Evolutionary conservation across 1,284 basidiomycete genomes (phyloP).

Genomic region (Sanghuangporus weigelae): DNA sequence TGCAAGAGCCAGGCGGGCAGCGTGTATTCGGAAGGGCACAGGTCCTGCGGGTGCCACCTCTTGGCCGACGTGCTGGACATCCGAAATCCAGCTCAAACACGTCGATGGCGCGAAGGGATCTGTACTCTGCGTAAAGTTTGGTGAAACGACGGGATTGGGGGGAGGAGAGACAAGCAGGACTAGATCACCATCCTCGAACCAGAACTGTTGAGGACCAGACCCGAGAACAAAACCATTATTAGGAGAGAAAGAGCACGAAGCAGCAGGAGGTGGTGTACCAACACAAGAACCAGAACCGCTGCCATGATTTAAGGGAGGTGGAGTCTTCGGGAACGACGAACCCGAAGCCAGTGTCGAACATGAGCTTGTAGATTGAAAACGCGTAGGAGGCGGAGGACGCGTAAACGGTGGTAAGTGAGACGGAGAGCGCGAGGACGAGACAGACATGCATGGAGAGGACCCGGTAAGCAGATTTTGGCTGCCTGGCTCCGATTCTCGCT

Average conservation of each 20-base stretch:
- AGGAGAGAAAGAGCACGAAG: neutral
- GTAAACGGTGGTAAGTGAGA: neutral
- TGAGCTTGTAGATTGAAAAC: neutral
- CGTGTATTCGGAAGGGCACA: constrained; percentile 27
- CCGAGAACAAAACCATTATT: neutral
- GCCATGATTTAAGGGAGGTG: neutral
- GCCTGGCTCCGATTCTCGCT: neutral
- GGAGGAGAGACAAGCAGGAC: constrained; percentile 20
- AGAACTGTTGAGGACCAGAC: constrained; percentile 16
- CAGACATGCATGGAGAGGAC: neutral
- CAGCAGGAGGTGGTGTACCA: neutral
- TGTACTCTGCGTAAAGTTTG: neutral
- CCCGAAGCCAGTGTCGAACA: neutral
- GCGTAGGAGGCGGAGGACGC: neutral
- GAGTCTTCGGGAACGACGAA: neutral
- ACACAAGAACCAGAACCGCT: neutral
- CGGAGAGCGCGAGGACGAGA: neutral
- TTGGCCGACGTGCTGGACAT: neutral
- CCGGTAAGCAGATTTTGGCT: neutral
- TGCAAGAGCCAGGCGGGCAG: constrained; percentile 22
- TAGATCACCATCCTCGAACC: constrained; percentile 30
- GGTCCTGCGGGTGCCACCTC: neutral
- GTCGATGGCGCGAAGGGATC: neutral
- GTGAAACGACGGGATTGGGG: constrained; percentile 13
- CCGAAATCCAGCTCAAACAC: too few relatives aligned